Conservation (phyloP, 768 basidiomycete genomes). For the Sporobolomyces roseus region DNA sequence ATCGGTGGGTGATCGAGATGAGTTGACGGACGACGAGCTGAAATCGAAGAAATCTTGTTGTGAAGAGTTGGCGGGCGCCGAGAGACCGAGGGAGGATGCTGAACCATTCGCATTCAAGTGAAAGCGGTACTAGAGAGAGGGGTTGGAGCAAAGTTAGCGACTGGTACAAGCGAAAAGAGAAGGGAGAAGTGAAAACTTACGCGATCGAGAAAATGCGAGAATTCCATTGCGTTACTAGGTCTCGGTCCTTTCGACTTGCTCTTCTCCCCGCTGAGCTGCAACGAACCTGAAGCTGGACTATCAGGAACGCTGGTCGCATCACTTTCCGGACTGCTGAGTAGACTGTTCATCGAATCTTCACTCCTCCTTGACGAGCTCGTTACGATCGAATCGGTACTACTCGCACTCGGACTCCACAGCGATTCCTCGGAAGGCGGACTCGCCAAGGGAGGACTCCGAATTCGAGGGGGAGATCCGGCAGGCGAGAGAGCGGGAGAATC, state of each 20-base stretch:
- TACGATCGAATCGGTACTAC: slow-evolving; percentile 2
- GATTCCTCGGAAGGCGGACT: slow-evolving; percentile 17
- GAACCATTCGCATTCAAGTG: slow-evolving; percentile 21
- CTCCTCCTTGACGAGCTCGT: slow-evolving; percentile 18
- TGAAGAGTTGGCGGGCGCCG: slow-evolving; percentile 3
- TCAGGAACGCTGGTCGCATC: slow-evolving; percentile 34
- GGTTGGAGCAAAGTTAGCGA: neutral
- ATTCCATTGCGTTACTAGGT: slow-evolving; percentile 30
- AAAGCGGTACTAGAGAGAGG: slow-evolving; percentile 31
- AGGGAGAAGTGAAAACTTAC: slow-evolving; percentile 3
- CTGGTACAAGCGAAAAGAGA: neutral
- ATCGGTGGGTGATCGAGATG: slow-evolving; percentile 12
- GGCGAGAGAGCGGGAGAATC: slow-evolving; percentile 21
- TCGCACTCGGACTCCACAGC: slow-evolving; percentile 27
- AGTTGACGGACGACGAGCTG: slow-evolving; percentile 7
- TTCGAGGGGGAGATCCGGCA: slow-evolving; percentile 17
- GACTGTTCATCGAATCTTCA: slow-evolving; percentile 23
- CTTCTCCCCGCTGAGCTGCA: neutral
- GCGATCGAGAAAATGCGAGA: slow-evolving; percentile 36
- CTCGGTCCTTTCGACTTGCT: neutral
- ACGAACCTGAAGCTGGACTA: slow-evolving; percentile 10
- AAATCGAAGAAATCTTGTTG: slow-evolving; percentile 22
- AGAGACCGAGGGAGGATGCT: slow-evolving; percentile 25
- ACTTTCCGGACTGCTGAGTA: slow-evolving; percentile 27
- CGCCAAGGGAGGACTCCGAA: slow-evolving; percentile 6